Percentiles rank a stretch among this genome's conserved stretches.
phyloP scores from a whole-genome alignment of 1,139 yeast genomes.

The Diutina siamensis region DNA sequence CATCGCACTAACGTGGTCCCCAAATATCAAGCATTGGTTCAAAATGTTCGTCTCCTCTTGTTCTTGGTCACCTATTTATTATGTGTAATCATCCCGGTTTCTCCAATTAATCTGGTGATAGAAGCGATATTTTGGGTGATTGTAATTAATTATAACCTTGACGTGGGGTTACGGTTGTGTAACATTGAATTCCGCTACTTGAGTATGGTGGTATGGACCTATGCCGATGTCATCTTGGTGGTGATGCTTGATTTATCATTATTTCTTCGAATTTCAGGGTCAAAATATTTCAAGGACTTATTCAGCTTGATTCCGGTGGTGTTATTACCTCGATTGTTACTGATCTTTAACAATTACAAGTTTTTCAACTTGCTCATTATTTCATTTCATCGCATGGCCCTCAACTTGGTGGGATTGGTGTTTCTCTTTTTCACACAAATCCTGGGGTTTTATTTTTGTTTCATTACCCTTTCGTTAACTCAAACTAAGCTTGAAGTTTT shows the following conservation, averaged over 20 bases:
- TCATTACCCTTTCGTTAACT: slow-evolving; percentile 38
- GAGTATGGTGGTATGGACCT: slow-evolving; percentile 31
- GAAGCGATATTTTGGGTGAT: slow-evolving; percentile 24
- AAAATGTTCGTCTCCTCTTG: slow-evolving; percentile 13
- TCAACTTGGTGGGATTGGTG: slow-evolving; percentile 43
- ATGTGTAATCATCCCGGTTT: background rate
- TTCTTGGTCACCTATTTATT: background rate
- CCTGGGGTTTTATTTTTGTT: slow-evolving; percentile 48
- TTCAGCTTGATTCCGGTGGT: slow-evolving; percentile 41
- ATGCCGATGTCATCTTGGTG: slow-evolving; percentile 25
- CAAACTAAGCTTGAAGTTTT: slow-evolving; percentile 38
- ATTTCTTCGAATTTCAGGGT: slow-evolving; percentile 13
- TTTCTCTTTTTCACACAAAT: slow-evolving; percentile 40
- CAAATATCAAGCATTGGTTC: slow-evolving; percentile 32
- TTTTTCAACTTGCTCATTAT: slow-evolving; percentile 43
- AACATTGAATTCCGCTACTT: slow-evolving; percentile 31
- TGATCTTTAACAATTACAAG: slow-evolving; percentile 43
- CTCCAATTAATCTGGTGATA: slow-evolving; percentile 7
- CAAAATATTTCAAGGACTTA: slow-evolving; percentile 14
- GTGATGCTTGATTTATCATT: slow-evolving; percentile 19
- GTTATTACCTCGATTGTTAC: slow-evolving; percentile 41
- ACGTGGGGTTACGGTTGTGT: slow-evolving; percentile 26
- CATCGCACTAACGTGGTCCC: slow-evolving; percentile 19
- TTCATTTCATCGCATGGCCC: slow-evolving; percentile 42
- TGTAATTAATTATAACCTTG: slow-evolving; percentile 27